phyloP scores from a whole-genome alignment of 2,329 filamentous ascomycete species.

The Chalara sp. region DNA sequence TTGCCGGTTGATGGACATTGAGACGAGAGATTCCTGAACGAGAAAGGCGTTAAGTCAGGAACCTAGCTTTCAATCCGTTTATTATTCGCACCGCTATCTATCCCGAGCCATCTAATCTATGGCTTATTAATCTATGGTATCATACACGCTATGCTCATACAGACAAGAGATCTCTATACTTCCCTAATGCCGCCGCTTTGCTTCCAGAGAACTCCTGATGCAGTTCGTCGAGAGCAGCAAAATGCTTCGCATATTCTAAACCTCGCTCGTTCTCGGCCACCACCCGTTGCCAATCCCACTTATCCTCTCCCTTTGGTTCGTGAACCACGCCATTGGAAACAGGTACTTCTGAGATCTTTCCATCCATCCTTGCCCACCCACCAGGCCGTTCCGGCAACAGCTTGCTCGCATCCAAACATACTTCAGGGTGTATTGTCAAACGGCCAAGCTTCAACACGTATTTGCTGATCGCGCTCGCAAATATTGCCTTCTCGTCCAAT shows the following conservation, averaged over 20 bases:
- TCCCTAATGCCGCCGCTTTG: conserved; percentile 24
- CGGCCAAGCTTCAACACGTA: conserved; percentile 79
- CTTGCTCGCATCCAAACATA: conserved; percentile 63
- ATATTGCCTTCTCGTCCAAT: conserved; percentile 55
- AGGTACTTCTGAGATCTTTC: conserved; percentile 5
- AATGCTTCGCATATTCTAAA: conserved; percentile 46
- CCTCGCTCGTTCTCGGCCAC: conserved; percentile 50
- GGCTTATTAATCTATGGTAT: too few relatives aligned
- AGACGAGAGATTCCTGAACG: too few relatives aligned
- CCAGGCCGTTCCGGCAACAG: conserved; percentile 69
- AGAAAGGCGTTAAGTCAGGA: too few relatives aligned
- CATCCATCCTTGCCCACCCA: conserved; percentile 45
- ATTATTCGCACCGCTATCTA: too few relatives aligned
- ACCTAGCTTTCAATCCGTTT: too few relatives aligned
- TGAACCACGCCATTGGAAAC: background rate
- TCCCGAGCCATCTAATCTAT: too few relatives aligned
- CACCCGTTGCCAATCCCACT: conserved; percentile 52
- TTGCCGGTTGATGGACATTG: too few relatives aligned
- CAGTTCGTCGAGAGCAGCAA: conserved; percentile 49
- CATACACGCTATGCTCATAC: background rate
- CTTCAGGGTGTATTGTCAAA: conserved; percentile 76
- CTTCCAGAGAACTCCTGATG: conserved; percentile 30
- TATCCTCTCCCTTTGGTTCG: conserved; percentile 6
- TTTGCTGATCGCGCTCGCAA: conserved; percentile 68
- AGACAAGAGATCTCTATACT: conserved; percentile 23